These are phyloP conservation scores for Phlebopus sp. DNA, from an alignment of 1,284 basidiomycete genomes.

Conservation along the genomic window DNA sequence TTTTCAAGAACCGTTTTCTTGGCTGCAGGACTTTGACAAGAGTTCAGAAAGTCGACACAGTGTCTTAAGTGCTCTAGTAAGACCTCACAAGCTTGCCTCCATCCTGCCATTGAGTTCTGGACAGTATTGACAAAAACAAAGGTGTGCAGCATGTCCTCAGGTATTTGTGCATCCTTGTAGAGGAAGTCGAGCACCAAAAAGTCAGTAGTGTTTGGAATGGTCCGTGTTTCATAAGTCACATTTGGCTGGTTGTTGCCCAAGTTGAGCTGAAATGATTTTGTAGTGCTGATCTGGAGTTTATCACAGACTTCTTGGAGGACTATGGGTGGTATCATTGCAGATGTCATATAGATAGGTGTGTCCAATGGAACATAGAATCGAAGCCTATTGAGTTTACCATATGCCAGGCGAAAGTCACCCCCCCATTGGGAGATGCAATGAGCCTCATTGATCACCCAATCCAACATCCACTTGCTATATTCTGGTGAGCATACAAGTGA, in stretches of 20 bases:
- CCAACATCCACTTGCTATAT: neutral
- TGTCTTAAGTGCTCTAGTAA: too few relatives aligned
- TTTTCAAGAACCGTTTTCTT: neutral
- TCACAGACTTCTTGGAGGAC: neutral
- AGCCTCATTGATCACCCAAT: neutral
- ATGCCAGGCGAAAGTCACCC: conserved; percentile 3
- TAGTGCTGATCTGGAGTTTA: conserved; percentile 3
- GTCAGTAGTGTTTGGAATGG: neutral
- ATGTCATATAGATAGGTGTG: conserved; percentile 1
- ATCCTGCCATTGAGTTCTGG: too few relatives aligned
- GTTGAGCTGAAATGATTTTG: conserved; percentile 5
- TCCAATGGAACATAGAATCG: neutral
- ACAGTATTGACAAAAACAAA: too few relatives aligned
- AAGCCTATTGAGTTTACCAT: conserved; percentile 2
- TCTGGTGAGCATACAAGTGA: conserved; percentile 10
- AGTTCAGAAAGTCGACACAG: too few relatives aligned
- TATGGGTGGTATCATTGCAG: conserved; percentile 1
- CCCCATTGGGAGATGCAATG: conserved; percentile 6
- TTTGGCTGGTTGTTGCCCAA: conserved; percentile 11
- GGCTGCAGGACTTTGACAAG: neutral
- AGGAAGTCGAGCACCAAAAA: too few relatives aligned
- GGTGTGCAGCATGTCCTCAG: neutral
- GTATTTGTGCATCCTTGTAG: too few relatives aligned
- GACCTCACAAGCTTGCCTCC: too few relatives aligned
- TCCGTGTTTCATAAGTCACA: neutral